Percentiles rank a stretch among this genome's conserved stretches.
These are phyloP conservation scores for Dispira simplex DNA, from an alignment of 192 early-diverging fungal species.

Conservation along the genomic window DNA sequence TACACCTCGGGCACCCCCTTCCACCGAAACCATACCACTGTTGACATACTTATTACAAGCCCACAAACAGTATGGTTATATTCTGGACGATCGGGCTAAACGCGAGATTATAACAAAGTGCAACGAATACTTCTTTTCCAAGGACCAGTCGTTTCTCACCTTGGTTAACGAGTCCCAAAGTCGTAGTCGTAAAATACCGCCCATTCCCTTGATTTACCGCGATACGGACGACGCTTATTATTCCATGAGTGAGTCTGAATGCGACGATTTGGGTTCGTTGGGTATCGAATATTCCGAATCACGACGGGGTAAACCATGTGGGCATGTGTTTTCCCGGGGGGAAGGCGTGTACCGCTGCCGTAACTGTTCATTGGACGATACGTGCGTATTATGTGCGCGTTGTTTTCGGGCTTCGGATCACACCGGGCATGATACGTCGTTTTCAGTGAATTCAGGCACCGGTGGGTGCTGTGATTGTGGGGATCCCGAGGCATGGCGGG, in stretches of 20 bases:
- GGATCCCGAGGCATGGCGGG: constrained; percentile 88
- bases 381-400: constrained; percentile 85
- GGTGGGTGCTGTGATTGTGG: constrained; percentile 99
- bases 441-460: constrained; percentile 65
- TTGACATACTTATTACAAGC: constrained; percentile 7
- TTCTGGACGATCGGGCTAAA: constrained; percentile 7
- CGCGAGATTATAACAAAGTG: constrained; percentile 1
- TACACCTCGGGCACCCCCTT: background rate
- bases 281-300: constrained; percentile 44
- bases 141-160: background rate
- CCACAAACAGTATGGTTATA: constrained; percentile 1
- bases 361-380: constrained; percentile 86
- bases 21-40: background rate
- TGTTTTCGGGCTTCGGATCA: constrained; percentile 93
- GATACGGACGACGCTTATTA: constrained; percentile 1
- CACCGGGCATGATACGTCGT: constrained; percentile 83
- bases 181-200: background rate
- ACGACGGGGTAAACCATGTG: constrained; percentile 70
- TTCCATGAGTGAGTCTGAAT: background rate
- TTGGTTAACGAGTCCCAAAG: background rate
- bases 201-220: constrained; percentile 1
- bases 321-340: constrained; percentile 85
- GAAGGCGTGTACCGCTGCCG: constrained; percentile 92
- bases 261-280: constrained; percentile 16
- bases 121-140: constrained; percentile 5